Evolutionary conservation across 495 filamentous ascomycete genomes (phyloP).

Genomic region (Halenospora varia): DNA sequence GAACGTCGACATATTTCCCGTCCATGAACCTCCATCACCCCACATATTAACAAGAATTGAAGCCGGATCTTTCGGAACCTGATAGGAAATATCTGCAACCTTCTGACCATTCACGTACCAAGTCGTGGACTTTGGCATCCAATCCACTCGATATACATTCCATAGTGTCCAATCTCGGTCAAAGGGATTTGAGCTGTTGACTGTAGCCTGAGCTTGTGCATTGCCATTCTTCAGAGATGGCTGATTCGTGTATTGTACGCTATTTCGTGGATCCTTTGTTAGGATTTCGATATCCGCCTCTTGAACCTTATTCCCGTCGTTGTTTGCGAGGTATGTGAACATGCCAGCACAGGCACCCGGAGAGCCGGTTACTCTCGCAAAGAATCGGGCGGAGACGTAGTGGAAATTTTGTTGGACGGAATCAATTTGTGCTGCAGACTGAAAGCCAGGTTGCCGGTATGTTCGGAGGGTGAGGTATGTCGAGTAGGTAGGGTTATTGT

Average conservation of each 20-base stretch:
- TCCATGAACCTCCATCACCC: constrained; percentile 72
- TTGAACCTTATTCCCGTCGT: constrained; percentile 46
- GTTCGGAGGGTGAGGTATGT: constrained; percentile 63
- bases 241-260: constrained; percentile 72
- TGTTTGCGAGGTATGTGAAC: constrained; percentile 54
- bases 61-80: constrained; percentile 55
- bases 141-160: constrained; percentile 71
- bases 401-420: constrained; percentile 48
- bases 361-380: constrained; percentile 46
- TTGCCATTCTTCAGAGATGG: constrained; percentile 44
- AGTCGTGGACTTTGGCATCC: constrained; percentile 53
- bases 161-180: constrained; percentile 57
- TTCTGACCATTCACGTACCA: constrained; percentile 64
- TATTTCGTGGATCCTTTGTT: constrained; percentile 50
- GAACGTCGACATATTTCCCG: constrained; percentile 61
- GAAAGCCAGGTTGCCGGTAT: constrained; percentile 47
- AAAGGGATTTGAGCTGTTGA: constrained; percentile 41
- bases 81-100: constrained; percentile 56
- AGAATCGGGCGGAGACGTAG: constrained; percentile 59
- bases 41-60: constrained; percentile 68
- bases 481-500: constrained; percentile 27
- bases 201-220: constrained; percentile 39
- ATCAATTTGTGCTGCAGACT: constrained; percentile 64
- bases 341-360: constrained; percentile 64
- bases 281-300: constrained; percentile 78